Base-by-base conservation (phyloP, 495 filamentous ascomycete species). In the Neurospora africana region DNA sequence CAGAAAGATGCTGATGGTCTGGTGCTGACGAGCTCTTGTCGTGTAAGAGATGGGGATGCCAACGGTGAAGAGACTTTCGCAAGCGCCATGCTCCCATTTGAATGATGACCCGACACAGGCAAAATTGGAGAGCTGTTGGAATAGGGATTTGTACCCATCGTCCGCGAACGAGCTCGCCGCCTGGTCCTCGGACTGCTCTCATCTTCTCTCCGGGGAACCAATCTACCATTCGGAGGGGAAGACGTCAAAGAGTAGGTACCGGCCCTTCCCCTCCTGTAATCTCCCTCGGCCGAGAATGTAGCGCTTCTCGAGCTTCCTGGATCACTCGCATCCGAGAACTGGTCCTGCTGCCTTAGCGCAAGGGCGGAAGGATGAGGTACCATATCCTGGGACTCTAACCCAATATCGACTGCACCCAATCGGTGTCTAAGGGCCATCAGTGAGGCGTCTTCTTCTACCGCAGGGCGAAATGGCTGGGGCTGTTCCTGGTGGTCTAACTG, bases 271-370 rank as follows among this genome's bases (percentile, higher is more conserved):
- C 75, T 76, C 9, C 74, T 75, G 23, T 65, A 65, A 65, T 65
- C 53, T 33, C 27, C 23, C 13, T 79, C 76, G 70, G 75, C 74
- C 7, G 82, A 80, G 21, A 83, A 82, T 6, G 82, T 80, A 21
- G 81, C 61, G 39, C 79, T 82, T 36, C 80, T 76, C 10, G 82
- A 71, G 70, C 77, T 81, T 65, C 73, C 72, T 21, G 76, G 73
- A 39, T 70, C 72, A 9, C 53, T 71, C 19, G 53, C 35, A 11
- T 77, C 74, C 0, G 68, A 68, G 35, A 79, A 75, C 17, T 70
- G 73, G 0, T 47, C 69, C n/a, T 69, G 70, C 35, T 73, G 74
- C 27, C 27, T 65, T 33, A 65, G 27, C 35, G 53, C 53, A 65
- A 65, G 53, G 6, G 53, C 27, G 27, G 53, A 65, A 19, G 53